A percentile compares a stretch with the other conserved stretches of the same genome.
Conservation (phyloP, 805 yeast genomes). For the Tanozyma kutaoensis region DNA sequence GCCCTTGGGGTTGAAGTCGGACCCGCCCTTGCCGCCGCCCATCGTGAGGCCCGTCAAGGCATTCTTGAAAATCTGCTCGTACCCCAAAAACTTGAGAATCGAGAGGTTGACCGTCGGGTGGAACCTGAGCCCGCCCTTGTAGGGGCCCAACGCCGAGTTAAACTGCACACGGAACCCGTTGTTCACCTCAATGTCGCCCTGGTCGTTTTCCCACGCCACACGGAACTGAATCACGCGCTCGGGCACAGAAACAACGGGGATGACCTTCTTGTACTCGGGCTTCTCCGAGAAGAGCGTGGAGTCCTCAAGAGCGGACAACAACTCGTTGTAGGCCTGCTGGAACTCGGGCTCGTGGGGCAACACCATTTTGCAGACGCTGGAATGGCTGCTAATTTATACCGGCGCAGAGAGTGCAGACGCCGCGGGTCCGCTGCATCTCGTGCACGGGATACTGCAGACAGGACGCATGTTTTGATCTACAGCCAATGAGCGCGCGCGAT, state of each 20-base stretch:
- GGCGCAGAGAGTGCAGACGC: too few species aligned
- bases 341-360: conserved; percentile 94
- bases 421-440: too few species aligned
- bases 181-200: conserved; percentile 84
- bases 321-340: conserved; percentile 96
- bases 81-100: conserved; percentile 90
- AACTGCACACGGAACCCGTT: conserved; percentile 97
- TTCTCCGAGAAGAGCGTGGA: conserved; percentile 80
- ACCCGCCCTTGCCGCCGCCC: conserved; percentile 99
- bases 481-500: too few species aligned
- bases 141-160: conserved; percentile 97
- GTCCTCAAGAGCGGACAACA: conserved; percentile 75
- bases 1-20: conserved; percentile 96
- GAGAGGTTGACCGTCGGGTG: conserved; percentile 95
- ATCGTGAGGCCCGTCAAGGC: conserved; percentile 94
- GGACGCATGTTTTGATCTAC: too few species aligned
- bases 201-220: conserved; percentile 96
- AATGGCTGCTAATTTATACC: too few species aligned
- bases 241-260: conserved; percentile 86
- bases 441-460: too few species aligned
- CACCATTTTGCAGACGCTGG: conserved; percentile 34
- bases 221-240: conserved; percentile 95
- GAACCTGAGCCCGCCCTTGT: conserved; percentile 97
- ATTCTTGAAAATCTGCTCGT: conserved; percentile 96
- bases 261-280: conserved; percentile 81